Evolutionary conservation across 2,329 filamentous ascomycete genomes (phyloP).

Genomic region (Torrubiellomyces zombiae): DNA sequence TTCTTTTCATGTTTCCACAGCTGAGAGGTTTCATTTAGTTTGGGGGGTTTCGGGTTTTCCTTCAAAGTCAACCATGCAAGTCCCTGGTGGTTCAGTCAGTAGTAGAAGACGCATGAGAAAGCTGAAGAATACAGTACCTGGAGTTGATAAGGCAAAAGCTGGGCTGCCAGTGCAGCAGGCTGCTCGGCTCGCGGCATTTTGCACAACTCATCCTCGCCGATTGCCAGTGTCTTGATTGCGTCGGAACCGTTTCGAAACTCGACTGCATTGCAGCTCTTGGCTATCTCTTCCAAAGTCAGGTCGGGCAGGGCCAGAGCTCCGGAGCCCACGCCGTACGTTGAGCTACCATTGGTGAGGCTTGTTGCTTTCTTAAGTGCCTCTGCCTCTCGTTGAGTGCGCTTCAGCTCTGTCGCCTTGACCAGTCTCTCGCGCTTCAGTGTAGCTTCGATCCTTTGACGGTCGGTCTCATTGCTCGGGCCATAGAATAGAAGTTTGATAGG

Average conservation of each 20-base stretch:
- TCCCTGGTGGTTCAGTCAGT: constrained; percentile 33
- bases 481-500: constrained; percentile 54
- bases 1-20: constrained; percentile 50
- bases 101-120: background rate
- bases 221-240: constrained; percentile 52
- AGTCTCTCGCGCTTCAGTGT: constrained; percentile 49
- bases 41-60: constrained; percentile 54
- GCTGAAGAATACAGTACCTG: constrained; percentile 23
- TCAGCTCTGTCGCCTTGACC: constrained; percentile 37
- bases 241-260: constrained; percentile 48
- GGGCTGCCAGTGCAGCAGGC: constrained; percentile 45
- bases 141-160: constrained; percentile 64
- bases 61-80: constrained; percentile 67
- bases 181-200: constrained; percentile 58
- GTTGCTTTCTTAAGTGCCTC: constrained; percentile 31
- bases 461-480: constrained; percentile 41
- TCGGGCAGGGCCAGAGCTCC: constrained; percentile 15
- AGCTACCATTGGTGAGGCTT: constrained; percentile 20
- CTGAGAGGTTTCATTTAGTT: constrained; percentile 47
- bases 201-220: constrained; percentile 52
- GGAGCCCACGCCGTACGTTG: constrained; percentile 19
- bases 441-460: constrained; percentile 37
- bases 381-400: constrained; percentile 35
- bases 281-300: constrained; percentile 43
- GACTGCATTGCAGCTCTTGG: constrained; percentile 49